Evolutionary conservation across 78 protist genomes (phyloP).

Genomic region (Neovahlkampfia damariscottae): DNA sequence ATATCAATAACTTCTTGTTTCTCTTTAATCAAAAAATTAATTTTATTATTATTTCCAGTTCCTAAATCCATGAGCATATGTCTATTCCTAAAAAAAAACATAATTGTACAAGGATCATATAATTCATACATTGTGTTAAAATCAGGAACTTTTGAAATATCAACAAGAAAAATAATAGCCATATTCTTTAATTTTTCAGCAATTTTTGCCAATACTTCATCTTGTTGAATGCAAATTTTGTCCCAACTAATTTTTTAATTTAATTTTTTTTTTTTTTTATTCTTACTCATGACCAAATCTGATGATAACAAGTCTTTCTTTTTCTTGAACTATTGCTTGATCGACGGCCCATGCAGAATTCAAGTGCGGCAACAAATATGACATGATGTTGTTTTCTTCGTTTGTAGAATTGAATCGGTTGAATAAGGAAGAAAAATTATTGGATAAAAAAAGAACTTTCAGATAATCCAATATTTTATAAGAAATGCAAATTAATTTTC

Average conservation of each 20-base stretch:
- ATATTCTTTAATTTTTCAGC: slow-evolving; percentile 45
- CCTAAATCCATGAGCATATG: slow-evolving; percentile 96
- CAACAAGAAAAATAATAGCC: slow-evolving; percentile 82
- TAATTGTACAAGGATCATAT: slow-evolving; percentile 90
- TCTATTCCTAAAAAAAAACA: slow-evolving; percentile 95
- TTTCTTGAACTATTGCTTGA: slow-evolving; percentile 92
- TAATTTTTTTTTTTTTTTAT: no score
- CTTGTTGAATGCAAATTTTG: slow-evolving; percentile 65
- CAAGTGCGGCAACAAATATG: slow-evolving; percentile 86
- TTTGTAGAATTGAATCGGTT: no score
- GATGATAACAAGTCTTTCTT: slow-evolving; percentile 85
- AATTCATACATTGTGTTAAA: slow-evolving; percentile 98
- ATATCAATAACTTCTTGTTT: slow-evolving; percentile 85
- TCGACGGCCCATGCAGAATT: slow-evolving; percentile 93
- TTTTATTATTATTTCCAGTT: slow-evolving; percentile 98
- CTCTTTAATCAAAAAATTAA: slow-evolving; percentile 78
- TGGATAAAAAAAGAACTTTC: no score
- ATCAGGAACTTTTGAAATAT: slow-evolving; percentile 90
- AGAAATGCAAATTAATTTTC: no score
- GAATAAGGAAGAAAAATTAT: no score
- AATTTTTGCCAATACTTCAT: slow-evolving; percentile 39
- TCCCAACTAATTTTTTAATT: no score
- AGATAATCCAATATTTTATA: no score
- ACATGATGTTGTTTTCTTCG: no score
- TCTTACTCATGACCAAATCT: slow-evolving; percentile 98